These are phyloP conservation scores for Urostyla sp. DNA, from an alignment of 73 alveolate genomes.

Conservation along the genomic window DNA sequence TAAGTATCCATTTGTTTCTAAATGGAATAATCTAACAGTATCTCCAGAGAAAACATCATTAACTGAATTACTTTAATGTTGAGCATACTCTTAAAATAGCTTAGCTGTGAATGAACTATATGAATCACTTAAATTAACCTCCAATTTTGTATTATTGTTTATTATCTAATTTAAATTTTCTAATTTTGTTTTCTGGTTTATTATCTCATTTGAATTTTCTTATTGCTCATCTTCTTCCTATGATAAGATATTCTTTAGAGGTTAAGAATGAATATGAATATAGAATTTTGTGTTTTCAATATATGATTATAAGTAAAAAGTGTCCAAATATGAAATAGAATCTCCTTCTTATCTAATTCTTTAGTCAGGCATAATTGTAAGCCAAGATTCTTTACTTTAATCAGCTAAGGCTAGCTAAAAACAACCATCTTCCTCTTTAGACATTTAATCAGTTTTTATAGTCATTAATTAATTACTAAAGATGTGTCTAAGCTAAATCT, in stretches of 20 bases:
- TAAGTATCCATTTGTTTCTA: conserved; percentile 53
- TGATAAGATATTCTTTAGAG: neutral
- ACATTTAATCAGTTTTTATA: conserved; percentile 27
- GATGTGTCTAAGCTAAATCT: conserved; percentile 51
- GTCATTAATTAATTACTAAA: conserved; percentile 53
- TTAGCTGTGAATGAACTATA: conserved; percentile 48
- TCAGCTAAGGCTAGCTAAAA: conserved; percentile 30
- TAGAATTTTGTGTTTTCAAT: conserved; percentile 16
- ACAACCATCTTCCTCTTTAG: conserved; percentile 66
- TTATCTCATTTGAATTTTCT: too few species aligned
- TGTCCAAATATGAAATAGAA: conserved; percentile 56
- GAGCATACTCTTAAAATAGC: conserved; percentile 23
- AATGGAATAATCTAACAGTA: conserved; percentile 41
- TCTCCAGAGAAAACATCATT: conserved; percentile 57
- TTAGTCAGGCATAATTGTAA: conserved; percentile 46
- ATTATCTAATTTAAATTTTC: too few species aligned
- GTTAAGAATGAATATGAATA: conserved; percentile 13
- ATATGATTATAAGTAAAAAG: conserved; percentile 43
- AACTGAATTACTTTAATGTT: neutral
- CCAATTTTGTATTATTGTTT: too few species aligned
- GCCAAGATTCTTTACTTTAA: conserved; percentile 13
- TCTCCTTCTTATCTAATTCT: conserved; percentile 57
- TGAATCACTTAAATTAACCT: conserved; percentile 44
- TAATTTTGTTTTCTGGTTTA: too few species aligned
- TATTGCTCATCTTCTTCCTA: conserved; percentile 5